Evolutionary conservation across 805 yeast genomes (phyloP).

Genomic region (Torulaspora microellipsoides): DNA sequence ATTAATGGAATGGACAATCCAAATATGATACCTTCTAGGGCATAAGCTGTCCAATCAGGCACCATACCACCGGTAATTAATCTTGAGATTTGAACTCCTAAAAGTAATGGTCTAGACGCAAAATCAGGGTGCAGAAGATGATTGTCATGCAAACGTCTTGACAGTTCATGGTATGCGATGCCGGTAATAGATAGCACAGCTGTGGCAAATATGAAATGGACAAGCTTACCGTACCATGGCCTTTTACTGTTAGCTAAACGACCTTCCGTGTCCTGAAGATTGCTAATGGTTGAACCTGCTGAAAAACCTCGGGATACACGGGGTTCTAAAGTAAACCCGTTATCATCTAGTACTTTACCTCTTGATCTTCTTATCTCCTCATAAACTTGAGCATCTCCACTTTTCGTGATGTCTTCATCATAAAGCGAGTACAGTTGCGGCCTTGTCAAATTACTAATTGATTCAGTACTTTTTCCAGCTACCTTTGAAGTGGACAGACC

Average conservation of each 20-base stretch:
- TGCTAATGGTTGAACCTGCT: constrained; percentile 4
- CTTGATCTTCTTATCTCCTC: constrained; percentile 30
- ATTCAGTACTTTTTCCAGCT: constrained; percentile 25
- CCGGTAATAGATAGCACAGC: constrained; percentile 42
- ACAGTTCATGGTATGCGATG: constrained; percentile 48
- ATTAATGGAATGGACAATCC: constrained; percentile 49
- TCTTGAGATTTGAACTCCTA: constrained; percentile 31
- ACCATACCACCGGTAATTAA: constrained; percentile 14
- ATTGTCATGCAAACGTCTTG: constrained; percentile 48
- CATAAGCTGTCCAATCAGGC: constrained; percentile 32
- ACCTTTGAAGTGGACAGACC: background rate
- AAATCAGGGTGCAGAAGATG: constrained; percentile 42
- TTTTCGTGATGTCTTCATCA: constrained; percentile 37
- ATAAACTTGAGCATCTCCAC: constrained; percentile 31
- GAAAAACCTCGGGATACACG: constrained; percentile 6
- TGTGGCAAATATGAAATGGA: constrained; percentile 14
- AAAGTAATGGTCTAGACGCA: constrained; percentile 40
- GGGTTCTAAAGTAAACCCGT: constrained; percentile 14
- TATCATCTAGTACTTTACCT: constrained; percentile 17
- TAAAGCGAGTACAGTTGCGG: constrained; percentile 50
- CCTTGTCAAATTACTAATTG: constrained; percentile 46
- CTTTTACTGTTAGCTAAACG: constrained; percentile 1
- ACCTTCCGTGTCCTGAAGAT: background rate
- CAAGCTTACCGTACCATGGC: constrained; percentile 6
- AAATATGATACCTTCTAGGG: constrained; percentile 54